Base-by-base conservation (phyloP, 2,329 filamentous ascomycete genomes). In the Penicillium glabrum region DNA sequence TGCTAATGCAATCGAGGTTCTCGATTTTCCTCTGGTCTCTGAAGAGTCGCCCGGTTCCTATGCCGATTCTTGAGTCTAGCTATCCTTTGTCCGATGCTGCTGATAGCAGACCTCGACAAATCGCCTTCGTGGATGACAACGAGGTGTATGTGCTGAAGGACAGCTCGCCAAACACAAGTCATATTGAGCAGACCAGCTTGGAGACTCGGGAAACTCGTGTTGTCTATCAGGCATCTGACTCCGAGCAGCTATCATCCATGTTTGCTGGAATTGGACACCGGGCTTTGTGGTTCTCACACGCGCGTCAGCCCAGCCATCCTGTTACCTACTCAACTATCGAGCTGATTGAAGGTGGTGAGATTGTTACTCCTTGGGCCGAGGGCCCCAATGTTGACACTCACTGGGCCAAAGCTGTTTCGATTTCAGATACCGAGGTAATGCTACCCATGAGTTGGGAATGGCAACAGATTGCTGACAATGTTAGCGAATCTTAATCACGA, bases 11-110 rank as follows among this genome's bases (percentile, higher is more conserved):
- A 27, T 70, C 77, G 16, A 85, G 84, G 1, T 77, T 96, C 24
- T 83, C 88, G 29, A 60, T 96, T 0, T 96, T 89, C 67, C 75
- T 84, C 13, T 91, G 91, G 81, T 83, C 87, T 27, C 78, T 86
- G 50, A 82, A 83, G 54, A 70, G 62, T 41, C 64, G 65, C 23
- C 72, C 74, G n/a, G 65, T 74, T 37, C 67, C 69, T 23, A 43
- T 67, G n/a, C 75, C 75, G 4, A 66, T 74, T 19, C 67, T 77
- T 3, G 71, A 75, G 57, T 74, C 70, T 2, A 75, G 72, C 56
- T 70, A 75, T 61, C 69, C 73, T 6, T 63, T 76, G 26, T 64
- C 72, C 26, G 63, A 70, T 53, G 51, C 61, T 10, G 52, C 58
- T 6, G 58, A 65, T 16, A 70, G 64, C 48, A 71, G 73, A 6